Evolutionary conservation across 768 basidiomycete species (phyloP), one percentile per base, ranked within the genome.

Genomic region (Leccinellum albellum): DNA sequence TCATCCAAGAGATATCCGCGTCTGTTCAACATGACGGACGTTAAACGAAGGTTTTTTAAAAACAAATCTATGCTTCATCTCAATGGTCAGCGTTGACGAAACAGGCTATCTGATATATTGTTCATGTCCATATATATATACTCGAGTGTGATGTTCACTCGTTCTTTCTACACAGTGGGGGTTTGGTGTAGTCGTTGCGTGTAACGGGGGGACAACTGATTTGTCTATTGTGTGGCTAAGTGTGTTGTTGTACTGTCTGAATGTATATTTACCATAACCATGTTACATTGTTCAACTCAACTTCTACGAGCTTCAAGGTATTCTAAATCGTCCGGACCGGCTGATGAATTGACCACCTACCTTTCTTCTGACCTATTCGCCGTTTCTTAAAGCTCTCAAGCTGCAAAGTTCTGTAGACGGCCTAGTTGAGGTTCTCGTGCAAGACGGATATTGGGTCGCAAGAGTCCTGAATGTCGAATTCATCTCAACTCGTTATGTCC

Each of bases 391-490:
- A 44, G 1, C 44, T 14, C 21, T 13, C 42, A 44, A 44, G 21
- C 20, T 35, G 3, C 35, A 35, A 42, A 42, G 20, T 9, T 15
- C 13, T 23, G 13, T 13, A 21, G 20, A 44, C 12, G 2, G 6
- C 15, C 7, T 9, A 21, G 42, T 14, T 15, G 23, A 50, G 21
- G 26, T 35, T 31, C 31, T 35, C 45, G 40, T 8, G 20, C 24
- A 26, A 15, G n/a, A n/a, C 31, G 8, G 23, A 21, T 44, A 21
- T 26, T 3, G 12, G 17, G 17, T 26, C 24, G 3, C 51, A 14
- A 20, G 28, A 48, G 32, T 21, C 53, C 13, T 33, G 5, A 44
- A 63, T 57, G 58, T 57, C 61, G 17, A 46, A 54, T 46, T 13
- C 49, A 14, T 40, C 52, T 24, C 56, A 17, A 8, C 21, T 4